Percentiles rank a stretch among this genome's conserved stretches.
These are phyloP conservation scores for Leptographium radiaticola DNA, from an alignment of 2,329 filamentous ascomycete genomes.

Conservation along the genomic window DNA sequence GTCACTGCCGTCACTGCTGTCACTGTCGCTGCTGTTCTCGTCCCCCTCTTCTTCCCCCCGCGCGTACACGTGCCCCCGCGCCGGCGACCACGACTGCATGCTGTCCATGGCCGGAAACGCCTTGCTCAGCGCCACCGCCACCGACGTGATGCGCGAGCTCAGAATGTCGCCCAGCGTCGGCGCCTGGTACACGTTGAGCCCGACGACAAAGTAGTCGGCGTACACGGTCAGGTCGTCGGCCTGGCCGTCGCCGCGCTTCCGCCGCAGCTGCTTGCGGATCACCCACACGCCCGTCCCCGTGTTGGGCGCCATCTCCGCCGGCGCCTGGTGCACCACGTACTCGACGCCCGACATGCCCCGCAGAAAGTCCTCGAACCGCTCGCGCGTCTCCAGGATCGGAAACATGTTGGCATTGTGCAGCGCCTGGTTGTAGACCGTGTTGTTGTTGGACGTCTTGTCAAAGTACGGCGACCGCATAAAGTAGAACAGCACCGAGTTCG, in stretches of 20 bases:
- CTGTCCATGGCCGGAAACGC: constrained; percentile 36
- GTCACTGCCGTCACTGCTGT: constrained; percentile 3
- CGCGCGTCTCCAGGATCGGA: constrained; percentile 44
- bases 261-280: constrained; percentile 53
- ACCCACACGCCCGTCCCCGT: constrained; percentile 53
- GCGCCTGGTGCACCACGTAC: constrained; percentile 53
- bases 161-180: constrained; percentile 48
- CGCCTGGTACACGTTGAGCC: constrained; percentile 55
- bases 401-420: constrained; percentile 47
- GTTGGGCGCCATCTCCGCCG: constrained; percentile 49
- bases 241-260: constrained; percentile 32
- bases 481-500: constrained; percentile 53
- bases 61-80: constrained; percentile 38
- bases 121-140: constrained; percentile 41
- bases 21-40: background rate
- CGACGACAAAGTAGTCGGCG: constrained; percentile 50
- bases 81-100: constrained; percentile 40
- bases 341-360: constrained; percentile 54
- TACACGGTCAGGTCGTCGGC: constrained; percentile 45
- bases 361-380: constrained; percentile 49
- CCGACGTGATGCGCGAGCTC: constrained; percentile 41
- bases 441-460: constrained; percentile 55
- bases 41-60: constrained; percentile 4
- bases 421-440: constrained; percentile 47
- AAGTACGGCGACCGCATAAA: constrained; percentile 57